Evolutionary conservation across 805 yeast species (phyloP).

Genomic region (Hanseniaspora guilliermondii): DNA sequence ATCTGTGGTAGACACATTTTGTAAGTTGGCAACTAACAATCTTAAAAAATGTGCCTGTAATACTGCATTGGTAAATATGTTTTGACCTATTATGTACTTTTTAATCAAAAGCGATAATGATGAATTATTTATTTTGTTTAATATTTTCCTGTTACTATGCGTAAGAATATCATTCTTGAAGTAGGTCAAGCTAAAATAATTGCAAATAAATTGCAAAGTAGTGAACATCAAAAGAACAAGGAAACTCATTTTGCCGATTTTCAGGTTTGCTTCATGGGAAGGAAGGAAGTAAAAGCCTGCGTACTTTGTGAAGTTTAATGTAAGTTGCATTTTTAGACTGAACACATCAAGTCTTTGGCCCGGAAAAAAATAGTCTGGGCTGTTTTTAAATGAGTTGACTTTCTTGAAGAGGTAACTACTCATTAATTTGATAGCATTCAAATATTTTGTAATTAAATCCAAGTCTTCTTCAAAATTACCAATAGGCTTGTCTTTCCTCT

Average conservation of each 20-base stretch:
- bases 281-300: background rate
- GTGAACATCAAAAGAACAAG: background rate
- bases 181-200: background rate
- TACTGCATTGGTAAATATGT: background rate
- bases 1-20: background rate
- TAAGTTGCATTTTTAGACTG: background rate
- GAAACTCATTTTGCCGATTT: background rate
- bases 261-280: background rate
- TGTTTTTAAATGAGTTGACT: background rate
- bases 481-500: background rate
- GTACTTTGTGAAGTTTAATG: background rate
- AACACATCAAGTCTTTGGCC: background rate
- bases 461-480: background rate
- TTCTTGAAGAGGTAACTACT: background rate
- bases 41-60: background rate
- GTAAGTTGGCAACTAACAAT: background rate
- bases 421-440: background rate
- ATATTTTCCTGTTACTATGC: background rate
- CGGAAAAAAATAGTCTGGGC: background rate
- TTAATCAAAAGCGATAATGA: background rate
- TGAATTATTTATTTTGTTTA: background rate
- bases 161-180: background rate
- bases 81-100: background rate
- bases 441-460: background rate
- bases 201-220: background rate